Conservation (phyloP, 441 rosid species). For the Capsella rubella region DNA sequence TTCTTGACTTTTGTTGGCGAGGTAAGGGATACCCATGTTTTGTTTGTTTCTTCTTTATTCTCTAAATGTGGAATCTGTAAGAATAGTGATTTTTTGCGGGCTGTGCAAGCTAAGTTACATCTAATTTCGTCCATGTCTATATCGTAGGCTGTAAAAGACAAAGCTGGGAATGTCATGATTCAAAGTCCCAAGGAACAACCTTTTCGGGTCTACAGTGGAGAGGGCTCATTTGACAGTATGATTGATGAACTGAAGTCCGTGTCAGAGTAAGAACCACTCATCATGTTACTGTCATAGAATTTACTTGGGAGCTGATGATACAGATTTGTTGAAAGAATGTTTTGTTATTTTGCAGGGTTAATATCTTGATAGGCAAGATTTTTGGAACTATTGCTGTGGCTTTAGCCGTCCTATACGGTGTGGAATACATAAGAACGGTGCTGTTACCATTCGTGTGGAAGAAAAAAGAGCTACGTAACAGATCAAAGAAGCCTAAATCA, state of each 20-base stretch:
- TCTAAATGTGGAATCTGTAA: too few relatives aligned
- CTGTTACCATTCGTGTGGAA: too few relatives aligned
- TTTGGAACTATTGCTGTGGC: constrained; percentile 6
- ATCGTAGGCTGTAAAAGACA: constrained; percentile 23
- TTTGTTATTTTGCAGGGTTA: constrained; percentile 14
- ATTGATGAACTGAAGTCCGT: neutral
- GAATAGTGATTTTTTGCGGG: neutral
- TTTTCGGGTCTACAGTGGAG: neutral
- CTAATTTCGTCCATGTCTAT: neutral
- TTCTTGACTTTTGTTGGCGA: constrained; percentile 26
- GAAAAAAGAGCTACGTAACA: neutral
- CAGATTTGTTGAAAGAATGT: neutral
- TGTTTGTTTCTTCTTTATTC: neutral
- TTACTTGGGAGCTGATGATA: constrained; percentile 3
- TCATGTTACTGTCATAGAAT: neutral
- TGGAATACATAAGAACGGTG: neutral
- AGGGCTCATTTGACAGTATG: constrained; percentile 4
- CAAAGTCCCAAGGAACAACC: neutral
- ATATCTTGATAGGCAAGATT: neutral
- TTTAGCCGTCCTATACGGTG: neutral
- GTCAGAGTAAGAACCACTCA: constrained; percentile 13
- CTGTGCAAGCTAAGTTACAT: neutral
- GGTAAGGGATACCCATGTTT: constrained; percentile 14
- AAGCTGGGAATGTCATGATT: constrained; percentile 24
- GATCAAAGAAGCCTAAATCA: neutral